phyloP scores from a whole-genome alignment of 2,329 filamentous ascomycete species.

The Arthrinium puccinioides region DNA sequence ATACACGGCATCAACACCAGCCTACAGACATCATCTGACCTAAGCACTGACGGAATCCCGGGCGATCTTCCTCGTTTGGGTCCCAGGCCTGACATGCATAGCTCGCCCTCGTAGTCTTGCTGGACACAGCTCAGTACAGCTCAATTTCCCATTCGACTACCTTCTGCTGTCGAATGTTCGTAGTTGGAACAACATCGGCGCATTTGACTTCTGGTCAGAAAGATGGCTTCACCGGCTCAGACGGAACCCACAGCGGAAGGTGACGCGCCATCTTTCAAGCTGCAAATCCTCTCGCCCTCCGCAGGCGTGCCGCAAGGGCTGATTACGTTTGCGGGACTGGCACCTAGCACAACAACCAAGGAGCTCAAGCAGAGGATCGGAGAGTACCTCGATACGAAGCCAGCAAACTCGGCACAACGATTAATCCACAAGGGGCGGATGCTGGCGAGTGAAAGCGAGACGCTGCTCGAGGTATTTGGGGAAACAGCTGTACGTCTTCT shows the following conservation, averaged over 20 bases:
- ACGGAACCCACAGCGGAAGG: constrained; percentile 13
- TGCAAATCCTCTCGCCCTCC: constrained; percentile 54
- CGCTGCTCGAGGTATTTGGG: constrained; percentile 50
- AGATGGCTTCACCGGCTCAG: no score
- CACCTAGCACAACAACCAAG: constrained; percentile 44
- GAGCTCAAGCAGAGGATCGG: constrained; percentile 53
- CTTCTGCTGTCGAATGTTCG: no score
- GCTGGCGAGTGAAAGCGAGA: constrained; percentile 46
- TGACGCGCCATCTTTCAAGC: constrained; percentile 36
- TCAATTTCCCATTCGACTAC: no score
- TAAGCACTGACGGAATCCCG: no score
- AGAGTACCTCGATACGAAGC: constrained; percentile 39
- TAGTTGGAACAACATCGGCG: no score
- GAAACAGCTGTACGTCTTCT: constrained; percentile 38
- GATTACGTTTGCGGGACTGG: constrained; percentile 36
- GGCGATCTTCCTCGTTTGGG: no score
- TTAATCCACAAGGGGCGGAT: constrained; percentile 55
- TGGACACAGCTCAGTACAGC: no score
- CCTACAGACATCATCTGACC: no score
- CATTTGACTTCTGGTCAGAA: no score
- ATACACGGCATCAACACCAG: no score
- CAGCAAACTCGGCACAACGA: constrained; percentile 47
- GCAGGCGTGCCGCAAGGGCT: constrained; percentile 43
- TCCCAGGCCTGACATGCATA: no score
- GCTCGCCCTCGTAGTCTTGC: no score